Base-by-base conservation (phyloP, 1,284 basidiomycete species). In the Mycena sp. region DNA sequence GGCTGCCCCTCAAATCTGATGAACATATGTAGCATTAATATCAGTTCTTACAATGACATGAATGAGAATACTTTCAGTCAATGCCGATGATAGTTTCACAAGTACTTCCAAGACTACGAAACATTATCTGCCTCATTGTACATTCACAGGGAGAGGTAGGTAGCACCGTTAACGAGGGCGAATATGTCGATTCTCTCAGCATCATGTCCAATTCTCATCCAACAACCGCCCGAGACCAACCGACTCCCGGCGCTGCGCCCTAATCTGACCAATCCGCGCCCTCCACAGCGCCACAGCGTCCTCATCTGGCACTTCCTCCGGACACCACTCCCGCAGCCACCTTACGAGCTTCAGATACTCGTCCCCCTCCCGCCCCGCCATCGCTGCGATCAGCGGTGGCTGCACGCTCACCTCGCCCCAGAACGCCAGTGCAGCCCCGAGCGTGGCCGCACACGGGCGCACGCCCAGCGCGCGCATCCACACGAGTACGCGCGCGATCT, bases 381-480 rank as follows among this genome's bases (percentile, higher is more conserved):
- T 68, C 51, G 74, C 72, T 73, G 85, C 85, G 21, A 92, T 76
- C 67, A 89, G 71, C 57, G 87, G 85, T 19, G 86, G 83, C 49
- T 85, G 82, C 45, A 87, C 78, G 65, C 86, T 86, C 4, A 89
- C 85, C 71, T 95, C 92, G 19, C 81, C 83, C 82, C 92, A 91
- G 64, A 89, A 85, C 52, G 89, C 85, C 56, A 96, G 73, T 23
- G 89, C 87, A 0, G 87, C 73, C 0, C 86, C 84, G 12, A 95
- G 74, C 6, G 90, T 91, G 45, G 80, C 74, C 25, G 72, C 74
- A 6, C 77, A 78, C 0, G 93, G 93, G 25, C 51, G 41, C 14
- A 95, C 76, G 0, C 76, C 74, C 16, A 93, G 71, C 21, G 78
- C 79, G 3, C 84, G 83, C 92, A 94, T 94, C 92, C 93, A 95